These are phyloP conservation scores for Quercus wislizeni DNA, from an alignment of 306 rosid species.

Conservation along the genomic window DNA sequence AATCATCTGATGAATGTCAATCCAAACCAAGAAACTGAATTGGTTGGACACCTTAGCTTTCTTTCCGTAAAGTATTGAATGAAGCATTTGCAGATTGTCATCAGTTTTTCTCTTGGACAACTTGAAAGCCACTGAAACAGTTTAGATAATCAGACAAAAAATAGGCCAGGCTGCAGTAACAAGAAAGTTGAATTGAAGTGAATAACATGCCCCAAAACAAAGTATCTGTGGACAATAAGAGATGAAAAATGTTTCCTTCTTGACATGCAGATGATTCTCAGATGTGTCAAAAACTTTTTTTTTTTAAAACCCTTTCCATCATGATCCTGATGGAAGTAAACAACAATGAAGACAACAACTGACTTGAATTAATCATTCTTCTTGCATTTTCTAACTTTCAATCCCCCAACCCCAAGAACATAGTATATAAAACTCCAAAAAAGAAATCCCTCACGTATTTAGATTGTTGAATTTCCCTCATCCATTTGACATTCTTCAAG, in stretches of 20 bases:
- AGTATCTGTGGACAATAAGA: slow-evolving; percentile 2
- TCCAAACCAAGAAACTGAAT: not conserved
- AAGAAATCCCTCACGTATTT: not conserved
- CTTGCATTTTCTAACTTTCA: not conserved
- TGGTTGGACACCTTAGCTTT: slow-evolving; percentile 62
- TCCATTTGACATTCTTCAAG: not conserved
- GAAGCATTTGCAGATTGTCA: slow-evolving; percentile 83
- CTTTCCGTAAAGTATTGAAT: slow-evolving; percentile 78
- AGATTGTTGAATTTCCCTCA: not conserved
- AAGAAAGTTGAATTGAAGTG: slow-evolving; percentile 13
- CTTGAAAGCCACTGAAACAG: slow-evolving; percentile 90
- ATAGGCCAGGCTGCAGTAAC: slow-evolving; percentile 18
- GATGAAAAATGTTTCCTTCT: not conserved
- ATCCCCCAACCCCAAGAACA: not conserved
- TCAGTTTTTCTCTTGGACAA: slow-evolving; percentile 90
- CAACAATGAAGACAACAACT: not conserved
- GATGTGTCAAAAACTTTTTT: not conserved
- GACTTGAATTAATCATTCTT: not conserved
- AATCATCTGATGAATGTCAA: not conserved
- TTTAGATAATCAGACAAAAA: slow-evolving; percentile 35
- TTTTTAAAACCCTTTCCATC: not conserved
- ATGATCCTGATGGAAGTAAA: not conserved
- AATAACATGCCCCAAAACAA: not conserved
- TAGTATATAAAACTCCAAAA: not conserved
- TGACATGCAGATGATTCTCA: not conserved